Conservation (phyloP, 768 basidiomycete genomes). For the Hygrocybe coccinea region DNA sequence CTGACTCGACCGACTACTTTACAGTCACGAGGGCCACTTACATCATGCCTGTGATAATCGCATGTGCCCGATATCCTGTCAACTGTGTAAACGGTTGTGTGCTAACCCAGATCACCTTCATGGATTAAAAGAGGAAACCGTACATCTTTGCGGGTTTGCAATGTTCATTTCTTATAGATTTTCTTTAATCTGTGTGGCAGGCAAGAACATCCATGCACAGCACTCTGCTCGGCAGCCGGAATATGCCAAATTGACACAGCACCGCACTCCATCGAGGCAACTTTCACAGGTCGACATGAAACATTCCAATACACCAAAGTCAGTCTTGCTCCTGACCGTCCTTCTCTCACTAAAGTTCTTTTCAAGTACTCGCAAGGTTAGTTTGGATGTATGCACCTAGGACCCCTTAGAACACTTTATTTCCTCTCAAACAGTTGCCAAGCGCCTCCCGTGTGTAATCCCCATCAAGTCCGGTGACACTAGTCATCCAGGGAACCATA, state of each 20-base stretch:
- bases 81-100: slow-evolving; percentile 54
- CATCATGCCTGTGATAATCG: slow-evolving; percentile 48
- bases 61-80: slow-evolving; percentile 50
- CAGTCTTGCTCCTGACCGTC: neutral
- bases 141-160: slow-evolving; percentile 57
- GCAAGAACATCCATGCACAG: slow-evolving; percentile 47
- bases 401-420: neutral
- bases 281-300: slow-evolving; percentile 55
- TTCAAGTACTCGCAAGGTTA: slow-evolving; percentile 53
- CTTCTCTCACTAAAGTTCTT: neutral
- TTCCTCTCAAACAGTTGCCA: slow-evolving; percentile 40
- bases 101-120: slow-evolving; percentile 49
- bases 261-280: slow-evolving; percentile 57
- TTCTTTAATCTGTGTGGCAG: slow-evolving; percentile 25
- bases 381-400: neutral
- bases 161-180: slow-evolving; percentile 18
- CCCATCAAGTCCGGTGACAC: slow-evolving; percentile 39
- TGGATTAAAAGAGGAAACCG: slow-evolving; percentile 33
- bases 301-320: slow-evolving; percentile 66
- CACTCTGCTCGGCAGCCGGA: slow-evolving; percentile 41
- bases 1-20: slow-evolving; percentile 38
- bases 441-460: slow-evolving; percentile 47
- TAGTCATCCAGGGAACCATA: slow-evolving; percentile 44
- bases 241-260: slow-evolving; percentile 58
- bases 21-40: slow-evolving; percentile 42